These are phyloP conservation scores for Talaromyces trachyspermus DNA, from an alignment of 495 filamentous ascomycete species.

Conservation along the genomic window DNA sequence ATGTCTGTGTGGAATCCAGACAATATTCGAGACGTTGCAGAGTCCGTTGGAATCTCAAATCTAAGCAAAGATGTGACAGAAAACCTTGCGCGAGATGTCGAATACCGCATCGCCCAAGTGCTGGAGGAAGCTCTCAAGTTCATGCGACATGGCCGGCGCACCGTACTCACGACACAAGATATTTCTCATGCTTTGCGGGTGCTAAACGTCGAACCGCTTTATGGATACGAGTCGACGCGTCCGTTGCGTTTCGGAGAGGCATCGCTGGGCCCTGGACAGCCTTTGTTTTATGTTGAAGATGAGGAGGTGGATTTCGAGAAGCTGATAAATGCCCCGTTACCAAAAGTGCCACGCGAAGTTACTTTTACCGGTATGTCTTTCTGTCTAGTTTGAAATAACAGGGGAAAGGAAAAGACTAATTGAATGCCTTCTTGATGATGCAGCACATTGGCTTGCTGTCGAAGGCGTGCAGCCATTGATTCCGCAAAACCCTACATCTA, in stretches of 20 bases:
- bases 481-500: conserved; percentile 84
- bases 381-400: not conserved
- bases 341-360: conserved; percentile 90
- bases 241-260: conserved; percentile 89
- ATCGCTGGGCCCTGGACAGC: conserved; percentile 87
- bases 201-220: conserved; percentile 88
- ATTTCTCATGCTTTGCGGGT: conserved; percentile 73
- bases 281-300: conserved; percentile 94
- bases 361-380: conserved; percentile 68
- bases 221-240: conserved; percentile 86
- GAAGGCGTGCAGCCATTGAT: conserved; percentile 95
- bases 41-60: conserved; percentile 79
- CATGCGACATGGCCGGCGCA: conserved; percentile 84
- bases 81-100: conserved; percentile 83
- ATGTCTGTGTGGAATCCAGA: conserved; percentile 89
- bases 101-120: conserved; percentile 87
- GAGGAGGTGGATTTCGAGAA: conserved; percentile 99
- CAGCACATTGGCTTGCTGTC: conserved; percentile 92
- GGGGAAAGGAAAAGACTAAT: not conserved
- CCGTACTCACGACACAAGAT: conserved; percentile 75
- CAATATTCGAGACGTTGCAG: conserved; percentile 88
- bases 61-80: conserved; percentile 77
- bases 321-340: conserved; percentile 89
- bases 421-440: not conserved
- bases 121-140: conserved; percentile 88